Evolutionary conservation across 1,139 yeast genomes (phyloP), one percentile per base, ranked within the genome.

Genomic region (Blastobotrys capitulatus): DNA sequence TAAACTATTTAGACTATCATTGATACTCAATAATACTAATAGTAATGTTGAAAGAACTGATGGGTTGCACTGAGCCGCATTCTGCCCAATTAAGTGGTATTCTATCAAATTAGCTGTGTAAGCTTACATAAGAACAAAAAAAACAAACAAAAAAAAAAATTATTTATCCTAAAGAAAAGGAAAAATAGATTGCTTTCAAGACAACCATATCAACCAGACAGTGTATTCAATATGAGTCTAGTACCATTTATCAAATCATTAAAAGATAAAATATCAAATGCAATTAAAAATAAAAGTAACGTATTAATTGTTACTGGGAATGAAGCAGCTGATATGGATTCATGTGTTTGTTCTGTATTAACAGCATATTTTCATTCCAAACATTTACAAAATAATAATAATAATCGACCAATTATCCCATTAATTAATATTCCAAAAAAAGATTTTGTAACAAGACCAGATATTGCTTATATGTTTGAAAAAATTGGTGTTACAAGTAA

Each of bases 311-410:
- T 86, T 1, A 74, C 88, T 0, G 97, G 97, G 1, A 90, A 90
- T 62, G 95, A 88, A 62, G 80, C 95, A 0, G 80, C 82, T 5
- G 75, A 90, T 66, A 71, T 90, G 69, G 98, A 90, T 65, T 89
- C 97, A 1, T 85, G 89, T 37, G 77, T 86, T 1, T 76, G 84
- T 53, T 84, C 96, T 0, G 70, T 92, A 6, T 62, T 86, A 1
- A 85, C 80, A 59, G 82, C 96, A 0, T 86, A 80, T 61, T 74
- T 83, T 52, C 57, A 53, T 62, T 69, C 51, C 64, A 73, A 44
- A 13, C 34, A 40, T 15, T 26, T 29, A 6, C 31, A 18, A 8
- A 18, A 48, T 2, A 41, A 39, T 16, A 48, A 42, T 31, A 64
- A 36, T 29, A 52, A 51, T 26, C 52, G 43, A 16, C 41, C 48